Percentiles rank a stretch among this genome's conserved stretches.
Evolutionary conservation across 2,329 filamentous ascomycete genomes (phyloP).

Genomic region (Trichoderma sp.): DNA sequence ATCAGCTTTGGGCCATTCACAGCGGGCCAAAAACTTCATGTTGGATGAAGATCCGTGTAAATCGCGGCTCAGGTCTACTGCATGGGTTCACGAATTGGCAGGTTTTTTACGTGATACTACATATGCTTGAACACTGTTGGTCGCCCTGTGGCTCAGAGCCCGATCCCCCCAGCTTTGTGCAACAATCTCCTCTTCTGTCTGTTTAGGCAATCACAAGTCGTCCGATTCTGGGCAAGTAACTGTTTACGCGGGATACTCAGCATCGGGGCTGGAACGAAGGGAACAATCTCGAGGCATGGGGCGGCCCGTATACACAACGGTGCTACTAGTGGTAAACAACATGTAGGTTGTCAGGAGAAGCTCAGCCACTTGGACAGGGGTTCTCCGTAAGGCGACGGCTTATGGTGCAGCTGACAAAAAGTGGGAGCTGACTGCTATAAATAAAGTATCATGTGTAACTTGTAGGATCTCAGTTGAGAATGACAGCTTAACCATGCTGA

Average conservation of each 20-base stretch:
- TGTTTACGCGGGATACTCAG: neutral
- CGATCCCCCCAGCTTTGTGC: neutral
- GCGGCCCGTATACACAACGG: neutral
- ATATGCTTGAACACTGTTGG: neutral
- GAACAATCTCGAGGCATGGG: neutral
- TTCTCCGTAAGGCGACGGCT: neutral
- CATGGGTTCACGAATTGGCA: neutral
- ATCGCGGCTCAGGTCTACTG: neutral
- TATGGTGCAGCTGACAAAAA: constrained; percentile 15
- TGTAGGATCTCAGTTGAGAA: neutral
- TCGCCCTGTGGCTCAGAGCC: neutral
- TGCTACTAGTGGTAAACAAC: neutral
- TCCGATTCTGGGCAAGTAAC: neutral
- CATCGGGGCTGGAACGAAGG: neutral
- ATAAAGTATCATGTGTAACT: constrained; percentile 2
- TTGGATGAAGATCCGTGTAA: neutral
- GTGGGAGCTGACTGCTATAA: constrained; percentile 14
- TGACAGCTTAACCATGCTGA: neutral
- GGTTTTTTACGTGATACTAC: neutral
- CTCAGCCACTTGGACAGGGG: constrained; percentile 8
- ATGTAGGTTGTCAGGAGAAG: neutral
- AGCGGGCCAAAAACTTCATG: neutral
- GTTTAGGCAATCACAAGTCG: neutral
- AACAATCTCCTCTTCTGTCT: neutral
- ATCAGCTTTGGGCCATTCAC: neutral